phyloP scores from a whole-genome alignment of 805 yeast genomes.

The Blastobotrys parvus region DNA sequence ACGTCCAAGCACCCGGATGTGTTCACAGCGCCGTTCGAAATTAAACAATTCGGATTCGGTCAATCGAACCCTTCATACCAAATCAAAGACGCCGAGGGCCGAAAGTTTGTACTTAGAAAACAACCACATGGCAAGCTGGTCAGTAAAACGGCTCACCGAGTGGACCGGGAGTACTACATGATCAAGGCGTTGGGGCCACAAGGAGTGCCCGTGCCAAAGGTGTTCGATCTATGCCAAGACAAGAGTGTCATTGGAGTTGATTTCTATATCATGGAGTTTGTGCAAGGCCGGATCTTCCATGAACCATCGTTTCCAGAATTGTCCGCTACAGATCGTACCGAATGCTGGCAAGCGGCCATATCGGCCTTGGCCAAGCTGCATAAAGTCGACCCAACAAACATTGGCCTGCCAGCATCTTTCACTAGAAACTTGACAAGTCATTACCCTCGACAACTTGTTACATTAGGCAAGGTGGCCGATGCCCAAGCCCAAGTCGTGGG shows the following conservation, averaged over 20 bases:
- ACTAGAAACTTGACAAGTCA: slow-evolving; percentile 37
- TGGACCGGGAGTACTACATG: slow-evolving; percentile 52
- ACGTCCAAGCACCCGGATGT: slow-evolving; percentile 9
- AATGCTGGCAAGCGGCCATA: slow-evolving; percentile 42
- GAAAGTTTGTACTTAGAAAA: slow-evolving; percentile 42
- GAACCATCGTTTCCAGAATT: slow-evolving; percentile 40
- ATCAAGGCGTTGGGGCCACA: slow-evolving; percentile 32
- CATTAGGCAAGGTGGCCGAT: slow-evolving; percentile 37
- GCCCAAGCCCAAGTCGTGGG: slow-evolving; percentile 30
- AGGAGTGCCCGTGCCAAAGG: slow-evolving; percentile 47
- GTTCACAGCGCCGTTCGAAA: slow-evolving; percentile 27
- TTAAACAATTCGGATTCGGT: slow-evolving; percentile 52
- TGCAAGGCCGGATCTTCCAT: slow-evolving; percentile 49
- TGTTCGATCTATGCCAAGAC: slow-evolving; percentile 47
- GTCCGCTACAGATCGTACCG: slow-evolving; percentile 20
- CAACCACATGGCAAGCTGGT: slow-evolving; percentile 47
- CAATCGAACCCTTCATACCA: slow-evolving; percentile 59
- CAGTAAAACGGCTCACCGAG: slow-evolving; percentile 51
- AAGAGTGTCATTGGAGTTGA: slow-evolving; percentile 45
- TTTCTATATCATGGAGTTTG: slow-evolving; percentile 53
- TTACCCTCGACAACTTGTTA: slow-evolving; percentile 44
- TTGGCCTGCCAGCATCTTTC: slow-evolving; percentile 36
- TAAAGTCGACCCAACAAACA: slow-evolving; percentile 36
- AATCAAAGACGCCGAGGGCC: slow-evolving; percentile 33
- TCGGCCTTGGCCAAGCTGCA: slow-evolving; percentile 43